phyloP scores from a whole-genome alignment of 495 filamentous ascomycete genomes.

The Neurospora sp. region DNA sequence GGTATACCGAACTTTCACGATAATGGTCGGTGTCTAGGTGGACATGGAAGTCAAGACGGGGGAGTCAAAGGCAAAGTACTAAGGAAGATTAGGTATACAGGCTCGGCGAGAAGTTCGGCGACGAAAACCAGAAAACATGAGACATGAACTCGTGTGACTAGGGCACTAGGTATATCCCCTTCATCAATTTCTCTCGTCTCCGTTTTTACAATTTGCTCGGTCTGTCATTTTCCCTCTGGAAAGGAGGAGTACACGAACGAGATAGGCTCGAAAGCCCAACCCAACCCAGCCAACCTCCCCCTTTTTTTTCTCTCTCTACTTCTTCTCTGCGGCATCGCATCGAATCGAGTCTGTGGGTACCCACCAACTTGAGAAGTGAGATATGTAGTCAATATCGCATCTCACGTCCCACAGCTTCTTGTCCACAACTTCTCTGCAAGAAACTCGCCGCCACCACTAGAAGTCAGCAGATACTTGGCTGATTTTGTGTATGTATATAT shows the following conservation, averaged over 20 bases:
- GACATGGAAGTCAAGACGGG: neutral
- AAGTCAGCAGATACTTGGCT: neutral
- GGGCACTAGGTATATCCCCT: neutral
- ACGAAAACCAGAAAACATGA: neutral
- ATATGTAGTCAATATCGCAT: neutral
- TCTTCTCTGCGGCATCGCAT: neutral
- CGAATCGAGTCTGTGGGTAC: too few species aligned
- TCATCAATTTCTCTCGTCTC: neutral
- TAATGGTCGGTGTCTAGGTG: neutral
- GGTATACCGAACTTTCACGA: neutral
- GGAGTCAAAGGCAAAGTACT: neutral
- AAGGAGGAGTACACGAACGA: neutral
- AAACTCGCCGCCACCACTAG: neutral
- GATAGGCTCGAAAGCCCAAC: too few species aligned
- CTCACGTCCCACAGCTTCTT: neutral
- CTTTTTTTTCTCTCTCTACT: neutral
- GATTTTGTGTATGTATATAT: neutral
- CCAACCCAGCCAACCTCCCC: neutral
- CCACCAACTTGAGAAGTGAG: neutral
- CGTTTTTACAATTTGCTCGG: neutral
- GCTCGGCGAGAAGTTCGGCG: neutral
- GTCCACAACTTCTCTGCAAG: neutral
- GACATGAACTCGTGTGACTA: neutral
- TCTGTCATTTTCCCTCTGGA: neutral
- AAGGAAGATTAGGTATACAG: neutral